Conservation (phyloP, 2,329 filamentous ascomycete genomes). For the Talaromyces marneffei region DNA sequence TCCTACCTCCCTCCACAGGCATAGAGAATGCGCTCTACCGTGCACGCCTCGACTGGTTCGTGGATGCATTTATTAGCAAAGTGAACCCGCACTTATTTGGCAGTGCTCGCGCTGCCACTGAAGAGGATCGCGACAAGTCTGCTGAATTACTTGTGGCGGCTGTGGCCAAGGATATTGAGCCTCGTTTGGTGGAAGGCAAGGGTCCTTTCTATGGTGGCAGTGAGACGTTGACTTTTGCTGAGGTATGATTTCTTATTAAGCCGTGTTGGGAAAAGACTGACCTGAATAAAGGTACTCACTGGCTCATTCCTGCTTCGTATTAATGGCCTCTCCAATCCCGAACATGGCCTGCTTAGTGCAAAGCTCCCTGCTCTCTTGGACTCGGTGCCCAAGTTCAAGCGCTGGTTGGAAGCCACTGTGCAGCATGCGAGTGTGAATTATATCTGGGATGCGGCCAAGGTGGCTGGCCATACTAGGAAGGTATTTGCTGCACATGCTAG, state of each 20-base stretch:
- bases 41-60: constrained; percentile 66
- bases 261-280: neutral
- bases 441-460: constrained; percentile 53
- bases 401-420: constrained; percentile 58
- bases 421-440: constrained; percentile 60
- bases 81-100: constrained; percentile 47
- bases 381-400: constrained; percentile 60
- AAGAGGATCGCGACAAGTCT: constrained; percentile 47
- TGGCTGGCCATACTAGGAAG: constrained; percentile 40
- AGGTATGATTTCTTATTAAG: constrained; percentile 48
- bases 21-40: constrained; percentile 55
- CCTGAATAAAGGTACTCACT: constrained; percentile 48
- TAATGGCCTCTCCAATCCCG: constrained; percentile 49
- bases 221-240: constrained; percentile 62
- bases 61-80: constrained; percentile 63
- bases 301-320: constrained; percentile 64
- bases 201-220: constrained; percentile 61
- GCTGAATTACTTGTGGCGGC: constrained; percentile 49
- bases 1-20: constrained; percentile 52
- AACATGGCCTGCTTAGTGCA: constrained; percentile 46
- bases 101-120: constrained; percentile 42
- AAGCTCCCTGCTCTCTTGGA: constrained; percentile 44
- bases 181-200: constrained; percentile 50
- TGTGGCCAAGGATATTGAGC: constrained; percentile 67
- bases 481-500: constrained; percentile 28